These are phyloP conservation scores for Allomyces arbusculus DNA, from an alignment of 192 early-diverging fungal genomes.

Conservation along the genomic window DNA sequence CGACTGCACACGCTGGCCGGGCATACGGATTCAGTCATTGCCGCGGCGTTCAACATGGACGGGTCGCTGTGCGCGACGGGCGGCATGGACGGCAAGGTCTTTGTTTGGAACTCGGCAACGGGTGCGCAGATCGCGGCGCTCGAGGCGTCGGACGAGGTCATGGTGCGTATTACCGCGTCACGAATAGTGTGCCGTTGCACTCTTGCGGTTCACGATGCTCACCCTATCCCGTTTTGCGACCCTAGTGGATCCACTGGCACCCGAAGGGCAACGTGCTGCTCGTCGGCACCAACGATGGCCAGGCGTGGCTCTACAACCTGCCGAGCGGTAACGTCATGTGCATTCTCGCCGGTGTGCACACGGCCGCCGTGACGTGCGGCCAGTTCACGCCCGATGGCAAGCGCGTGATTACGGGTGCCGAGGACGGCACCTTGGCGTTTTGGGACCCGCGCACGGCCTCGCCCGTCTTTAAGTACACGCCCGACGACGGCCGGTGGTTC, in stretches of 20 bases:
- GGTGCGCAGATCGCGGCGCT: conserved; percentile 41
- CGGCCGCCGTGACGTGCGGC: conserved; percentile 63
- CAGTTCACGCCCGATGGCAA: conserved; percentile 82
- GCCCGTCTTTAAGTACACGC: conserved; percentile 35
- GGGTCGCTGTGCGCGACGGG: conserved; percentile 72
- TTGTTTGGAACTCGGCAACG: conserved; percentile 41
- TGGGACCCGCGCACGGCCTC: conserved; percentile 88
- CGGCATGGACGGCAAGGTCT: conserved; percentile 88
- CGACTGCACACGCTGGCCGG: conserved; percentile 38
- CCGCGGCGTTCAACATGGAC: conserved; percentile 60
- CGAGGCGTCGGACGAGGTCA: conserved; percentile 79
- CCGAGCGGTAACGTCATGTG: conserved; percentile 80
- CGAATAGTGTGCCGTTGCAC: too few species aligned
- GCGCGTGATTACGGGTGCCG: conserved; percentile 58
- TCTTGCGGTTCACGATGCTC: too few species aligned
- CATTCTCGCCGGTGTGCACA: conserved; percentile 68
- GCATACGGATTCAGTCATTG: conserved; percentile 72
- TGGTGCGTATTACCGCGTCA: conserved; percentile 21
- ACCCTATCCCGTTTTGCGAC: background rate
- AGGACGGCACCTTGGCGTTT: conserved; percentile 59
- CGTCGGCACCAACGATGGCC: conserved; percentile 69
- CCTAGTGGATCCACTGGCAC: conserved; percentile 87
- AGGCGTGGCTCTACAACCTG: conserved; percentile 80
- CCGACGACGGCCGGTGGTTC: conserved; percentile 57
- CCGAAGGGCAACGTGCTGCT: conserved; percentile 76